Evolutionary conservation across 1,139 yeast species (phyloP).

Genomic region (Blastobotrys apis): DNA sequence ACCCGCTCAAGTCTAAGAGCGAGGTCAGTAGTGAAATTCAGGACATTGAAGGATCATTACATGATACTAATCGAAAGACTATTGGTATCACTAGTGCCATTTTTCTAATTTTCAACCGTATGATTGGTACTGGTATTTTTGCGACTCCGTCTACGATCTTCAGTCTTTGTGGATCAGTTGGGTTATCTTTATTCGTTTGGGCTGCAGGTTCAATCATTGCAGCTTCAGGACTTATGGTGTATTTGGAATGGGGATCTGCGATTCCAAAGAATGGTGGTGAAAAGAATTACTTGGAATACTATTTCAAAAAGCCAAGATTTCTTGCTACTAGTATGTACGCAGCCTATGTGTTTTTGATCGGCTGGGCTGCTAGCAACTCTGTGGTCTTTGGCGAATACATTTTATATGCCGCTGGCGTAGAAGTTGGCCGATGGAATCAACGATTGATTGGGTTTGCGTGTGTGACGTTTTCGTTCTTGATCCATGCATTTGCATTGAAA

Average conservation of each 20-base stretch:
- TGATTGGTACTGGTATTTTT: constrained; percentile 86
- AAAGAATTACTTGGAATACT: constrained; percentile 73
- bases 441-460: constrained; percentile 73
- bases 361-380: constrained; percentile 81
- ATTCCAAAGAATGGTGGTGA: constrained; percentile 88
- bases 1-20: too few relatives aligned
- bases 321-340: constrained; percentile 73
- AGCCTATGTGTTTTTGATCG: constrained; percentile 67
- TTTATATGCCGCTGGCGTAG: constrained; percentile 66
- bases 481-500: constrained; percentile 60
- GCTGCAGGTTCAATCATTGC: constrained; percentile 72
- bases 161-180: constrained; percentile 67
- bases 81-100: constrained; percentile 68
- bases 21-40: too few relatives aligned
- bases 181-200: constrained; percentile 71
- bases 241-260: constrained; percentile 81
- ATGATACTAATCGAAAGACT: constrained; percentile 27
- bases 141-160: constrained; percentile 80
- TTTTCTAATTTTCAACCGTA: constrained; percentile 68
- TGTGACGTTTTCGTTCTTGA: constrained; percentile 62
- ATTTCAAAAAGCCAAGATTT: constrained; percentile 64
- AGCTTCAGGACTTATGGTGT: constrained; percentile 66
- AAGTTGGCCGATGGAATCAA: constrained; percentile 68
- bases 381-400: constrained; percentile 48
- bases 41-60: constrained; percentile 2